Conservation (phyloP, 331 rosid species). For the Acacia pycnantha region DNA sequence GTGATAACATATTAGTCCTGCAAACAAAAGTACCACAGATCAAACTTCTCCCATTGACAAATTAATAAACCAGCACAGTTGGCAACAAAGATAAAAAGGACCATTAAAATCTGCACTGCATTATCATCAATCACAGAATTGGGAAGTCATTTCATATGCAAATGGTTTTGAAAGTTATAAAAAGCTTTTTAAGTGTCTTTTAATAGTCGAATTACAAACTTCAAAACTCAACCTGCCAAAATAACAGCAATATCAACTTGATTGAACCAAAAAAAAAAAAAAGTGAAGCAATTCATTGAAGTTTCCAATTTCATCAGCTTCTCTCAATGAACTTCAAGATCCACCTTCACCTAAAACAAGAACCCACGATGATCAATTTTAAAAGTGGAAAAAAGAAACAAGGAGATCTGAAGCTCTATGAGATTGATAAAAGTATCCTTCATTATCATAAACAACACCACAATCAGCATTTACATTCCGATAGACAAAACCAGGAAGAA, state of each 20-base stretch:
- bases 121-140: neutral
- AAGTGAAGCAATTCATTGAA: neutral
- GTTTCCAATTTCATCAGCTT: neutral
- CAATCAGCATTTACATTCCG: neutral
- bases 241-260: neutral
- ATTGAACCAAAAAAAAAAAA: neutral
- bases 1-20: neutral
- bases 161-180: neutral
- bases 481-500: neutral
- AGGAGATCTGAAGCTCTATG: neutral
- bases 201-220: neutral
- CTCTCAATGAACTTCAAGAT: neutral
- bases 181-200: neutral
- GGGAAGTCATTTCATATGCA: neutral
- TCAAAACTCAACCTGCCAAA: neutral
- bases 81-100: neutral
- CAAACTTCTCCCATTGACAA: neutral
- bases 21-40: neutral
- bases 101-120: neutral
- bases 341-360: neutral
- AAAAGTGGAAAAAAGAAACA: neutral
- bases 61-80: neutral
- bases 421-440: slow-evolving; percentile 10
- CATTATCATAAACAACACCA: slow-evolving; percentile 17
- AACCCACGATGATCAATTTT: neutral